Evolutionary conservation across 2,329 filamentous ascomycete species (phyloP), one percentile per base, ranked within the genome.

Genomic region (Ceratocystis harringtonii): DNA sequence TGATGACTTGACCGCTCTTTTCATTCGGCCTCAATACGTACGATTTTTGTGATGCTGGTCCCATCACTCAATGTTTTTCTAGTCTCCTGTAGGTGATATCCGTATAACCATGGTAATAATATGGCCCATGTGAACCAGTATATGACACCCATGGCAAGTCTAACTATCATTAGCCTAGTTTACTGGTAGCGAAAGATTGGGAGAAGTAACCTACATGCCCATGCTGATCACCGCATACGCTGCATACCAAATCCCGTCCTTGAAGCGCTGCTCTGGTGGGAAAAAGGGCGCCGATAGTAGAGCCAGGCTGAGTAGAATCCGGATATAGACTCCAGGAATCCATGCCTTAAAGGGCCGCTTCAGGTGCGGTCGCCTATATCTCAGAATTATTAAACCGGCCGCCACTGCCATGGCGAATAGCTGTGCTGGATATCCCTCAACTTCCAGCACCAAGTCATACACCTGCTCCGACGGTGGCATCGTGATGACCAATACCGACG

Each of bases 91-190:
- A 90, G 73, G 15, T 72, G 78, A 71, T 88, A 88, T 0, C 80
- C 79, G 62, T 80, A 77, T 74, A 80, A 80, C 52, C 73, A 75
- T 1, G 88, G 87, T 28, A 89, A 71, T 0, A 82, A 68, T 2
- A 83, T 76, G 0, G 85, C 85, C 81, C 84, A 87, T 1, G 87
- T 68, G 68, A 82, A 84, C 88, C 87, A 90, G 71, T 90, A 90
- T 0, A 82, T 1, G 0, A 86, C 71, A 0, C 81, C 85, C 61
- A 83, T 80, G 0, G 79, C 43, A 43, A 88, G 75, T 65, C 83
- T 87, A 63, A 52, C 48, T 25, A 12, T 15, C 62, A 22, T 32
- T 19, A 66, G 43, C 52, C 61, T 68, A 15, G 30, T 7, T 1
- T 32, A n/a, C 65, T 15, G 25, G 5, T 30, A 41, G 6, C 22